These are phyloP conservation scores for Colletotrichum gigasporum DNA, from an alignment of 2,329 filamentous ascomycete species.

Conservation along the genomic window DNA sequence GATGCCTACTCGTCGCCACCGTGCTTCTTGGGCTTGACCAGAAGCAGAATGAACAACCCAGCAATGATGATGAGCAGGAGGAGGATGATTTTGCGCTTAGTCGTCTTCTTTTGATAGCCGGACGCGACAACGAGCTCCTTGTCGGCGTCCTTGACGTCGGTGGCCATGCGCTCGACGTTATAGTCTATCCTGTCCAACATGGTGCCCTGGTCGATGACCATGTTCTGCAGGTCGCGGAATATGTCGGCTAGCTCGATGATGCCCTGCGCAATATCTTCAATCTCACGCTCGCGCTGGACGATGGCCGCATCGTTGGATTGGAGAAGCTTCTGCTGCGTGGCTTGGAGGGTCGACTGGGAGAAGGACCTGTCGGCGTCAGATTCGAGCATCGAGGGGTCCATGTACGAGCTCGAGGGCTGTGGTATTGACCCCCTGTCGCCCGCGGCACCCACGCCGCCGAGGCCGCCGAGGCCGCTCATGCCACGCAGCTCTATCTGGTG, in stretches of 20 bases:
- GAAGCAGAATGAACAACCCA: constrained; percentile 84
- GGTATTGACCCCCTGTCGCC: constrained; percentile 65
- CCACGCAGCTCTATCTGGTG: constrained; percentile 73
- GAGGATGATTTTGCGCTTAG: constrained; percentile 92
- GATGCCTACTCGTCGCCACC: constrained; percentile 37
- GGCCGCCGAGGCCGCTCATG: constrained; percentile 69
- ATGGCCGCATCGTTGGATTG: constrained; percentile 86
- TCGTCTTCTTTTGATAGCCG: constrained; percentile 86
- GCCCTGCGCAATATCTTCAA: constrained; percentile 96
- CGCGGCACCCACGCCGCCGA: constrained; percentile 57
- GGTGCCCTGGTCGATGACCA: constrained; percentile 93
- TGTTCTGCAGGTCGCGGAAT: constrained; percentile 93
- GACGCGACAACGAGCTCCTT: constrained; percentile 91
- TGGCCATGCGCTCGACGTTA: constrained; percentile 95
- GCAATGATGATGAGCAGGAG: constrained; percentile 85
- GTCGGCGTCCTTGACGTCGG: constrained; percentile 90
- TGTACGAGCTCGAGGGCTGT: constrained; percentile 63
- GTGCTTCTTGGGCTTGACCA: constrained; percentile 78
- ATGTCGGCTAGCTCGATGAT: constrained; percentile 98
- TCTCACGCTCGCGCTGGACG: constrained; percentile 91
- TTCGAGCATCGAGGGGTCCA: constrained; percentile 88
- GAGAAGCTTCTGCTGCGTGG: constrained; percentile 74
- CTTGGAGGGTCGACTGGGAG: constrained; percentile 87
- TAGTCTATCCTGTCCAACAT: constrained; percentile 97
- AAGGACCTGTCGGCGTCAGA: constrained; percentile 93